A percentile compares a stretch with the other conserved stretches of the same genome.
phyloP scores from a whole-genome alignment of 208 protist species.

The Tetramitus jugosus region DNA sequence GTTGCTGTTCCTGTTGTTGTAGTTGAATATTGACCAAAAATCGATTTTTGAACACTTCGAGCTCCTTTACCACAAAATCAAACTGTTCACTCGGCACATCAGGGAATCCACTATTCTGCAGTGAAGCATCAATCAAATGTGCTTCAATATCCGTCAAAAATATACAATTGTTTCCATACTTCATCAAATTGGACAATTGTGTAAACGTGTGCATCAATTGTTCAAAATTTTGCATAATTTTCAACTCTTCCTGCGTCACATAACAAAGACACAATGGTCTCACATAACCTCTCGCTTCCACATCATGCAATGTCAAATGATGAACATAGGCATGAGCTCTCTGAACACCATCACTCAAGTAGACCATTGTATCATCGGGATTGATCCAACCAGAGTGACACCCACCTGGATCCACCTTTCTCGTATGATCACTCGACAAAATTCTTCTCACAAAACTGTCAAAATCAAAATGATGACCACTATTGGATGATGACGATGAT shows the following conservation, averaged over 20 bases:
- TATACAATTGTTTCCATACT: slow-evolving; percentile 16
- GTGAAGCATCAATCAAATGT: too few relatives aligned
- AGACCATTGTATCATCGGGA: slow-evolving; percentile 4
- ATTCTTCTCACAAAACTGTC: not conserved
- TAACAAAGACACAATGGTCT: slow-evolving; percentile 10
- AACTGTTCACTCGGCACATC: too few relatives aligned
- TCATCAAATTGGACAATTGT: not conserved
- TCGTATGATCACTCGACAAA: slow-evolving; percentile 12
- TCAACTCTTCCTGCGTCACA: not conserved
- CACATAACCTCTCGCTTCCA: slow-evolving; percentile 23
- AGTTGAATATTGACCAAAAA: too few relatives aligned
- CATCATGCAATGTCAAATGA: not conserved
- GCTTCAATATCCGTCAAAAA: not conserved
- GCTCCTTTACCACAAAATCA: too few relatives aligned
- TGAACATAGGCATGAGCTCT: not conserved
- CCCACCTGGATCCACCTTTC: not conserved
- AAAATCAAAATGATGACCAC: not conserved
- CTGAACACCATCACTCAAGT: not conserved
- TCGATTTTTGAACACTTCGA: too few relatives aligned
- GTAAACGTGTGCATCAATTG: not conserved
- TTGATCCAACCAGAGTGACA: not conserved
- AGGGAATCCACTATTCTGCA: too few relatives aligned
- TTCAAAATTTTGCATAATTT: slow-evolving; percentile 20
- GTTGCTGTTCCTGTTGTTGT: too few relatives aligned
- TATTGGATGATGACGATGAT: too few relatives aligned